Evolutionary conservation across 2,329 filamentous ascomycete genomes (phyloP), one percentile per base, ranked within the genome.

Genomic region (Nemania sp.): DNA sequence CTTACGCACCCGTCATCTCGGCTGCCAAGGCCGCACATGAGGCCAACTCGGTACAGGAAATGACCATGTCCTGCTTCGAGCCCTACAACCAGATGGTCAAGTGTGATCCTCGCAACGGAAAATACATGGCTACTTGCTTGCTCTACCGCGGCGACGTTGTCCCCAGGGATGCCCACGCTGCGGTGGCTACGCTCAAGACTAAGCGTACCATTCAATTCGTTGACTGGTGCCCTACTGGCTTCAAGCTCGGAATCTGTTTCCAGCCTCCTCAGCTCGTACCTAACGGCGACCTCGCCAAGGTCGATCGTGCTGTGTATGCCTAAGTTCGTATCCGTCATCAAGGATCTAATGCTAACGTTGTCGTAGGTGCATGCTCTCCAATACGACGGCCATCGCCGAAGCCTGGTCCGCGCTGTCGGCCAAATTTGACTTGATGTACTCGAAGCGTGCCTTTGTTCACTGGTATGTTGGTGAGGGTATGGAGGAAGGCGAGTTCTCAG

Each of bases 351-450:
- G 45, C 54, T 72, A 67, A 70, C 51, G 29, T 39, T 7, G 50
- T 17, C 57, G 46, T 74, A 92, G 90, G 69, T 97, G 94, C 89
- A 98, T 99, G 95, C 85, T 99, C 67, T 94, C 91, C 81, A 96
- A 99, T 87, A 99, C 95, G 72, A 99, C 95, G 54, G 94, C 95
- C 74, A 99, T 99, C 74, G 91, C 94, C 75, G 94, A 98, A 83
- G 95, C 95, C 67, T 99, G 95, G 95, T 93, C 91, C 67, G 92
- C 92, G 69, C 87, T 99, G 68, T 96, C 92, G 65, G 87, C 90
- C 87, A 99, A 99, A 84, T 99, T 99, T 84, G 95, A 99, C 76
- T 91, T 99, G 78, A 99, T 99, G 95, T 97, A 98, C 89, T 96
- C 92, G 79, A 99, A 99, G 90, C 95, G 95, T 84, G 95, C 95